These are phyloP conservation scores for Phaeoacremonium minimum DNA, from an alignment of 2,329 filamentous ascomycete species.

Conservation along the genomic window DNA sequence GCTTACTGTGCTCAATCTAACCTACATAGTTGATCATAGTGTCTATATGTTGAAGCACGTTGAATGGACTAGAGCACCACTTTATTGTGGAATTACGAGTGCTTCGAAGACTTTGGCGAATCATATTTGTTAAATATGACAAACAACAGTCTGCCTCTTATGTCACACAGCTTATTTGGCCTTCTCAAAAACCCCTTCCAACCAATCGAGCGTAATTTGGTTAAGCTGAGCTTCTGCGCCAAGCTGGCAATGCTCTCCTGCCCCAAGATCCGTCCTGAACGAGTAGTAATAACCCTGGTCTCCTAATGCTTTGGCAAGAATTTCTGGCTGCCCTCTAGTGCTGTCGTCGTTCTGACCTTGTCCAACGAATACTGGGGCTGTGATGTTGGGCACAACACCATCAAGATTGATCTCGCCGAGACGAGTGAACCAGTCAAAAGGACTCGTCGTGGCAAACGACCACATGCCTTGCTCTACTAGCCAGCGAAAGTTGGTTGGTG, in stretches of 20 bases:
- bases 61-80: no score
- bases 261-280: constrained; percentile 14
- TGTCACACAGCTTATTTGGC: no score
- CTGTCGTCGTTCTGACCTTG: constrained; percentile 13
- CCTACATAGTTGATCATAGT: no score
- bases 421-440: constrained; percentile 17
- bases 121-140: no score
- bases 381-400: constrained; percentile 11
- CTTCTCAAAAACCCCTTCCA: constrained; percentile 9
- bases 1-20: no score
- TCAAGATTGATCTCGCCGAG: constrained; percentile 11
- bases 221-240: constrained; percentile 16
- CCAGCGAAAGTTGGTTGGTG: constrained; percentile 19
- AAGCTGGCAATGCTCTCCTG: constrained; percentile 18
- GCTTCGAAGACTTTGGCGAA: no score
- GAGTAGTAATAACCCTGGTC: constrained; percentile 11
- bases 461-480: constrained; percentile 26
- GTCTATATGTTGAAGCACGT: no score
- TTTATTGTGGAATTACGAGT: no score
- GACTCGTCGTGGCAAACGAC: constrained; percentile 23
- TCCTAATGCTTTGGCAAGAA: constrained; percentile 11
- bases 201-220: constrained; percentile 15
- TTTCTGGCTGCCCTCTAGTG: constrained; percentile 12
- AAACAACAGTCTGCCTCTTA: no score
- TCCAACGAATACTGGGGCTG: constrained; percentile 14